Base-by-base conservation (phyloP, 441 rosid species). In the Adansonia rubrostipa region DNA sequence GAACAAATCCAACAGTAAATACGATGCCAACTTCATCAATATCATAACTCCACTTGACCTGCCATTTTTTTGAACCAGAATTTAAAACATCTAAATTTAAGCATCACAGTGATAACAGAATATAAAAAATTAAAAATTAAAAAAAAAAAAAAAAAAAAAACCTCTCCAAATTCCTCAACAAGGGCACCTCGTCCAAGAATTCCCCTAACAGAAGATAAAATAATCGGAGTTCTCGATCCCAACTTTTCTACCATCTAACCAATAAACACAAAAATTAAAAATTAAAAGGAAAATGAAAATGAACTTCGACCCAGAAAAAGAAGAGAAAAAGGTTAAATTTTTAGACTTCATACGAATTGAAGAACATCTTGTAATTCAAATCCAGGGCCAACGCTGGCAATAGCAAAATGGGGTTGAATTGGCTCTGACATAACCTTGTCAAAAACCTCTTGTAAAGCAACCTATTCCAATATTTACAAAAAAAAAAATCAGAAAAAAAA, bases 391-490 rank as follows among this genome's bases (percentile, higher is more conserved):
- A 82, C 86, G 61, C 80, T 86, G 14, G 93, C 96, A 36, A 92
- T 88, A 19, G 89, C 96, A 70, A 92, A 95, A 82, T 93, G 86
- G 15, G 98, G 98, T 61, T 92, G 89, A 71, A 95, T 90, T 9
- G 99, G 97, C 77, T 87, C 84, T 9, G 91, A 88, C 33, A 93
- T 81, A 72, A 89, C 93, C 85, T 88, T 89, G 33, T 89, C 91
- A 36, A 91, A 50, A 69, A 86, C 96, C 85, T 93, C 94, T 80
- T 81, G 69, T 22, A 84, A 20, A 71, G 89, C 94, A 74, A 73
- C 68, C 97, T 93, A 83, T 51, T 48, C 64, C 78, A 45, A 62
- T 15, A 17, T 48, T 22, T 22, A 60, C 48, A n/a, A n/a, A 47
- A 50, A 0, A 36, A 58, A 48, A 75, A 66, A 62, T 44, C 19